These are phyloP conservation scores for Chytriomyces hyalinus DNA, from an alignment of 192 early-diverging fungal species.

Conservation along the genomic window DNA sequence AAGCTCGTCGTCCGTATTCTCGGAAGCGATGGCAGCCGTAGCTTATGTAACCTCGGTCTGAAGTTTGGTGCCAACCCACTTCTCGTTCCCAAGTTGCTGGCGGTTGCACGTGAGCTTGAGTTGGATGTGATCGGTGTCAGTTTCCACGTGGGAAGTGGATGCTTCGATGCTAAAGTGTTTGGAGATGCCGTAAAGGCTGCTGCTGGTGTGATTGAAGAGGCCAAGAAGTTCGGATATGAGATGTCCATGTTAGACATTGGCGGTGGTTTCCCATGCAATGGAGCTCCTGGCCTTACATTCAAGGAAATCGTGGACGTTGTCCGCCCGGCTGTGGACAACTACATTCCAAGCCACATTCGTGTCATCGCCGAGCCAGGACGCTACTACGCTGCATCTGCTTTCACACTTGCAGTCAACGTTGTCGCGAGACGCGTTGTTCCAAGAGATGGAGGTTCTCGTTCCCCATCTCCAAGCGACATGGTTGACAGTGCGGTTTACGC, in stretches of 20 bases:
- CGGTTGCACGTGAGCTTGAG: constrained; percentile 76
- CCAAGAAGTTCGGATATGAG: constrained; percentile 73
- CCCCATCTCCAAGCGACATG: background rate
- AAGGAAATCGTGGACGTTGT: constrained; percentile 80
- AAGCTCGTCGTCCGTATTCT: constrained; percentile 92
- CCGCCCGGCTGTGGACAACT: constrained; percentile 73
- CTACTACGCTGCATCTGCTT: constrained; percentile 93
- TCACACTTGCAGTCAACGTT: constrained; percentile 91
- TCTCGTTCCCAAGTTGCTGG: constrained; percentile 69
- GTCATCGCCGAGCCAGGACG: constrained; percentile 98
- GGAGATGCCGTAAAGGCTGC: constrained; percentile 86
- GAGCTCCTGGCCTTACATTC: constrained; percentile 81
- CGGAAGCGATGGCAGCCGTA: constrained; percentile 87
- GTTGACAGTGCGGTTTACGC: constrained; percentile 19
- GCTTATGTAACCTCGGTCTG: constrained; percentile 87
- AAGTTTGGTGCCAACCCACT: constrained; percentile 94
- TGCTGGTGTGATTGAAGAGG: constrained; percentile 88
- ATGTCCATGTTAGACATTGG: constrained; percentile 69
- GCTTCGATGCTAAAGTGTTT: constrained; percentile 87
- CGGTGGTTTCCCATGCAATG: constrained; percentile 92
- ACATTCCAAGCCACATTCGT: constrained; percentile 83
- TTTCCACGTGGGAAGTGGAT: constrained; percentile 98
- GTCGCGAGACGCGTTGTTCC: constrained; percentile 83
- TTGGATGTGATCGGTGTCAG: constrained; percentile 86
- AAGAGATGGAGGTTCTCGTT: constrained; percentile 37